phyloP scores from a whole-genome alignment of 257 asterid species.

The Nicotiana benthamiana region DNA sequence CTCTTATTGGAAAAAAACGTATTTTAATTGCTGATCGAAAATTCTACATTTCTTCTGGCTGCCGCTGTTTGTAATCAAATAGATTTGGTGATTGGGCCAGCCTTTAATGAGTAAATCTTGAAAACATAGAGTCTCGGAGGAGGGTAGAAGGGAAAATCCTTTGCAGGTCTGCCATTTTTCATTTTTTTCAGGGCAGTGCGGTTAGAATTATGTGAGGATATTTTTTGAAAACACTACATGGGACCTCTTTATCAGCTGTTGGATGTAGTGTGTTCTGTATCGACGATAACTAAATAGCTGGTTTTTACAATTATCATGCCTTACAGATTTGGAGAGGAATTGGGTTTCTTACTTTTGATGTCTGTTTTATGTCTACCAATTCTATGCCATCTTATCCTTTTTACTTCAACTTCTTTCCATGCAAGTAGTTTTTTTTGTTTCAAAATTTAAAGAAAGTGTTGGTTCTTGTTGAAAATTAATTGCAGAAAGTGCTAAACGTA shows the following conservation, averaged over 20 bases:
- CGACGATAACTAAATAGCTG: background rate
- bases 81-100: background rate
- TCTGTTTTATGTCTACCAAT: background rate
- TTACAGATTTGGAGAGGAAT: background rate
- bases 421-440: background rate
- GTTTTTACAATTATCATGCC: background rate
- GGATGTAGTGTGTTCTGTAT: background rate
- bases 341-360: background rate
- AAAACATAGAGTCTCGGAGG: background rate
- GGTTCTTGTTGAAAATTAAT: background rate
- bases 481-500: constrained; percentile 61
- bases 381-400: background rate
- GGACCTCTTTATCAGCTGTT: background rate
- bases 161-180: background rate
- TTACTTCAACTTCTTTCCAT: background rate
- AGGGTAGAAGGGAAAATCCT: background rate
- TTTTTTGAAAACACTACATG: background rate
- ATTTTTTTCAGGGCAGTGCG: background rate
- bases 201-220: background rate
- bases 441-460: background rate
- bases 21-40: background rate
- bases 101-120: background rate
- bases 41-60: background rate
- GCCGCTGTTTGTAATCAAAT: background rate
- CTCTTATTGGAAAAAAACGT: background rate